Evolutionary conservation across 345 rosid species (phyloP).

Genomic region (Excoecaria cochinchinensis): DNA sequence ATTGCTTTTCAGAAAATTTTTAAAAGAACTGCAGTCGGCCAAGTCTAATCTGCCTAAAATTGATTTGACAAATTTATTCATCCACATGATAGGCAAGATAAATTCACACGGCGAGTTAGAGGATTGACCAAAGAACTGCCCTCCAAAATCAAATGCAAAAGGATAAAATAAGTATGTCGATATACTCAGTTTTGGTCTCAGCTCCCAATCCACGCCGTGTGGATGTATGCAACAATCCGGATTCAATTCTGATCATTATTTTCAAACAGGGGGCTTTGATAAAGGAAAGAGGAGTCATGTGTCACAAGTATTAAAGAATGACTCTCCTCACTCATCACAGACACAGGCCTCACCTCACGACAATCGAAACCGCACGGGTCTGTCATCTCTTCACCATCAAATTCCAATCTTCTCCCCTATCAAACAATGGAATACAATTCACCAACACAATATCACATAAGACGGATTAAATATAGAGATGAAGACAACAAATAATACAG

Average conservation of each 20-base stretch:
- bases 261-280: not conserved
- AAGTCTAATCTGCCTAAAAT: too few relatives aligned
- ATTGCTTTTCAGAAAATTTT: too few relatives aligned
- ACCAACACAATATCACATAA: not conserved
- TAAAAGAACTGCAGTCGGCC: too few relatives aligned
- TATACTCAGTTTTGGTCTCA: not conserved
- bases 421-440: not conserved
- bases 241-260: too few relatives aligned
- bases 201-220: too few relatives aligned
- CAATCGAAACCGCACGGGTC: conserved; percentile 37
- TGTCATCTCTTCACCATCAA: conserved; percentile 16
- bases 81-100: too few relatives aligned
- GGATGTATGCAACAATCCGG: too few relatives aligned
- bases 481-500: not conserved
- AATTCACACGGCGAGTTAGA: too few relatives aligned
- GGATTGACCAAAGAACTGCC: too few relatives aligned
- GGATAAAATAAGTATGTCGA: not conserved
- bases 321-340: not conserved
- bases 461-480: not conserved
- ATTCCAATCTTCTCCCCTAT: conserved; percentile 5
- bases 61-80: too few relatives aligned
- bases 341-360: not conserved
- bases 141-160: too few relatives aligned
- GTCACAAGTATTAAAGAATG: not conserved
- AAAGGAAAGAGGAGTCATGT: not conserved